These are phyloP conservation scores for Camelina laxa DNA, from an alignment of 345 rosid species.

Conservation along the genomic window DNA sequence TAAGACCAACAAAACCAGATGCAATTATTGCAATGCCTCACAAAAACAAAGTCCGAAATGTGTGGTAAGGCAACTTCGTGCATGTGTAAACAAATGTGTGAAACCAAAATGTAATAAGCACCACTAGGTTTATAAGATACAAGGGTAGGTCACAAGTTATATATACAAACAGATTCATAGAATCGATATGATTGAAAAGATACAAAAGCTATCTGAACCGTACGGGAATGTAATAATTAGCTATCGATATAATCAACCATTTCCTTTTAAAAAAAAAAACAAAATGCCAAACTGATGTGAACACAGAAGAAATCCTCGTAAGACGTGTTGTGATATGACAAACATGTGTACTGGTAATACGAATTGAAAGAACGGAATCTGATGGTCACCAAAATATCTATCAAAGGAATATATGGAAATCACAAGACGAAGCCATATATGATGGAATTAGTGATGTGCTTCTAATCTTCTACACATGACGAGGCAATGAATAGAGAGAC, in stretches of 20 bases:
- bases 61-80: slow-evolving; percentile 18
- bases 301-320: slow-evolving; percentile 37
- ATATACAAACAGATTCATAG: slow-evolving; percentile 18
- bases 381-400: slow-evolving; percentile 37
- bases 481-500: slow-evolving; percentile 3
- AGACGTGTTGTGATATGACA: slow-evolving; percentile 41
- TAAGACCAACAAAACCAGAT: slow-evolving; percentile 21
- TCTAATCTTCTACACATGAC: slow-evolving; percentile 22
- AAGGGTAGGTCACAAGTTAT: slow-evolving; percentile 24
- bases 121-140: background rate
- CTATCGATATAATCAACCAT: slow-evolving; percentile 24
- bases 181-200: slow-evolving; percentile 27
- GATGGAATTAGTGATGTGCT: slow-evolving; percentile 16
- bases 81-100: slow-evolving; percentile 21
- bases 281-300: slow-evolving; percentile 38
- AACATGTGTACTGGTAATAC: slow-evolving; percentile 34
- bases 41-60: slow-evolving; percentile 2
- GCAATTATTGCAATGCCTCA: slow-evolving; percentile 17
- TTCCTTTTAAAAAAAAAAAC: background rate
- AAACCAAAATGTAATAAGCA: slow-evolving; percentile 12
- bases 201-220: slow-evolving; percentile 29
- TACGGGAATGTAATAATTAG: slow-evolving; percentile 42
- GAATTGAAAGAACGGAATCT: slow-evolving; percentile 37
- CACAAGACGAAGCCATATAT: slow-evolving; percentile 14
- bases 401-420: slow-evolving; percentile 22